Percentiles rank a stretch among this genome's conserved stretches.
These are phyloP conservation scores for Oxytropis ochrocephala DNA, from an alignment of 306 rosid species.

Conservation along the genomic window DNA sequence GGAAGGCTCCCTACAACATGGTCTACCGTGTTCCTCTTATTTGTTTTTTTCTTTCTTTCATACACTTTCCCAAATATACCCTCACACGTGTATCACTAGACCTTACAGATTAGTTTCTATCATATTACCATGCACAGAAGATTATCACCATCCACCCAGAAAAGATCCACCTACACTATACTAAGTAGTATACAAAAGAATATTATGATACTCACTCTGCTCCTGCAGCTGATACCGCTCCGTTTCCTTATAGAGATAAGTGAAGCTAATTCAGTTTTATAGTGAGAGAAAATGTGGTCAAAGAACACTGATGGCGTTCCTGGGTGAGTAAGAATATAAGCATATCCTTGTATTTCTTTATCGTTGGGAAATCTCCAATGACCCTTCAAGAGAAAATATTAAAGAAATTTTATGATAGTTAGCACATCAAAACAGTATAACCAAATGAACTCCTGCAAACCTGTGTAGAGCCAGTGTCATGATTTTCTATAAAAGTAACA, in stretches of 20 bases:
- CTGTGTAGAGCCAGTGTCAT: constrained; percentile 99
- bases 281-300: constrained; percentile 81
- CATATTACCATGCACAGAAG: neutral
- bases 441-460: constrained; percentile 26
- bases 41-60: too few species aligned
- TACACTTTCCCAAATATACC: too few species aligned
- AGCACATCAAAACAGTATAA: neutral
- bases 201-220: constrained; percentile 56
- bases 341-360: constrained; percentile 97
- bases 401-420: neutral
- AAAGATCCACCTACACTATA: neutral
- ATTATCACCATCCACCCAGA: neutral
- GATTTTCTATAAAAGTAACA: constrained; percentile 93
- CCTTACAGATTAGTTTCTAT: too few species aligned
- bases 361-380: constrained; percentile 94
- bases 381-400: constrained; percentile 57
- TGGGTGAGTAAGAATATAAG: constrained; percentile 96
- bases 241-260: constrained; percentile 63
- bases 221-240: constrained; percentile 65
- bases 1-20: too few species aligned
- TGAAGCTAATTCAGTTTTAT: constrained; percentile 46
- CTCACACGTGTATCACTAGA: too few species aligned
- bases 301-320: constrained; percentile 89
- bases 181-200: neutral
- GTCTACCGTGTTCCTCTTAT: too few species aligned